phyloP scores from a whole-genome alignment of 1,284 basidiomycete genomes.

The Macrocystidia cucumis region DNA sequence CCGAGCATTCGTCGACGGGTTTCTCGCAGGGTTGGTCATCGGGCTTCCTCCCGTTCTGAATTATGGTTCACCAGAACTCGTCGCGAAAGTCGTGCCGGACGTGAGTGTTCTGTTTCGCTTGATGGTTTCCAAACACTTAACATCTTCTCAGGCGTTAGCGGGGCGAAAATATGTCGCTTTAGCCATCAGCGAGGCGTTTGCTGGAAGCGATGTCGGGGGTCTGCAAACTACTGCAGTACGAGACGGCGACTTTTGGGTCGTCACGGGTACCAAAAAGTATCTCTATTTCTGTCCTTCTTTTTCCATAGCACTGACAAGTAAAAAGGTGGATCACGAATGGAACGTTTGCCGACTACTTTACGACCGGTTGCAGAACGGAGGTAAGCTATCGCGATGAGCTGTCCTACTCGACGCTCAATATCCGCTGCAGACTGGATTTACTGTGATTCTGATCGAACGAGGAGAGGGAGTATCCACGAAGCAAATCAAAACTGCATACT shows the following conservation, averaged over 20 bases:
- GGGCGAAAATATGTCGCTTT: conserved; percentile 80
- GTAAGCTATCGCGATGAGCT: conserved; percentile 18
- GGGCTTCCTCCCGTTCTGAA: conserved; percentile 83
- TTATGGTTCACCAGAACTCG: conserved; percentile 74
- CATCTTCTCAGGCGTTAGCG: conserved; percentile 50
- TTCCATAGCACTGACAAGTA: neutral
- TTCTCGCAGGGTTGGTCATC: conserved; percentile 78
- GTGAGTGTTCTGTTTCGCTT: conserved; percentile 19
- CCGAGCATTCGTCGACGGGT: conserved; percentile 81
- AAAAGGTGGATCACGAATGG: conserved; percentile 91
- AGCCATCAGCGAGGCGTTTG: conserved; percentile 77
- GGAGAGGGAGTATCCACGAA: conserved; percentile 82
- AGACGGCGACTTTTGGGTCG: conserved; percentile 82
- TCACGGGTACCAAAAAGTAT: conserved; percentile 85
- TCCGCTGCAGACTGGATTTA: conserved; percentile 56
- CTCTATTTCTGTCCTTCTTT: conserved; percentile 7
- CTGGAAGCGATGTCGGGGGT: conserved; percentile 88
- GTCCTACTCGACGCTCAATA: conserved; percentile 7
- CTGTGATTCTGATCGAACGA: conserved; percentile 82
- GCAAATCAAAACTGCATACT: conserved; percentile 88
- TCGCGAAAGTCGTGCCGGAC: conserved; percentile 64
- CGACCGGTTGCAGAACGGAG: conserved; percentile 67
- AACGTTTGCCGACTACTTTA: conserved; percentile 74
- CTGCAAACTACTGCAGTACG: conserved; percentile 77
- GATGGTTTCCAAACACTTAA: conserved; percentile 15